Evolutionary conservation across 441 rosid species (phyloP).

Genomic region (Populus hybrid): DNA sequence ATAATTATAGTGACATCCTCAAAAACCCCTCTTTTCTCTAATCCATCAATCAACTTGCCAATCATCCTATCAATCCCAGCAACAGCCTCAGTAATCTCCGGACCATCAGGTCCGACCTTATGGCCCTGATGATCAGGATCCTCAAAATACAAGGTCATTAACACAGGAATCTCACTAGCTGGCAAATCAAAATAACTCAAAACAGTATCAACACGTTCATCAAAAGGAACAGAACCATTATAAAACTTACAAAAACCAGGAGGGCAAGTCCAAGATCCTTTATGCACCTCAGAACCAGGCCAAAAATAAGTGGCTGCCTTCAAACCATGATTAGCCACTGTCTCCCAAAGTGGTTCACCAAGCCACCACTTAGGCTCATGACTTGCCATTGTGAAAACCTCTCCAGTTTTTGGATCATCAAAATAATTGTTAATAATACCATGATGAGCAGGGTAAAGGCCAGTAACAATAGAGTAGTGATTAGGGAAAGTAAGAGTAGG

Average conservation of each 20-base stretch:
- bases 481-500: conserved; percentile 92
- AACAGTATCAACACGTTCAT: conserved; percentile 78
- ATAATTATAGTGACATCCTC: conserved; percentile 78
- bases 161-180: conserved; percentile 55
- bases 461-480: conserved; percentile 92
- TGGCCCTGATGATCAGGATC: conserved; percentile 98
- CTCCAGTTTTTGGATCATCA: conserved; percentile 59
- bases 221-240: conserved; percentile 77
- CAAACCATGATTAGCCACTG: conserved; percentile 71
- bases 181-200: conserved; percentile 82
- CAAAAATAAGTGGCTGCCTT: conserved; percentile 85
- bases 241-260: conserved; percentile 47
- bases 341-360: conserved; percentile 96
- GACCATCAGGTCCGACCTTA: conserved; percentile 92
- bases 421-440: conserved; percentile 73
- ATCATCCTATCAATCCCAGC: conserved; percentile 65
- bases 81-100: conserved; percentile 75
- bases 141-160: conserved; percentile 89
- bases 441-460: conserved; percentile 82
- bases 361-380: conserved; percentile 96
- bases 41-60: conserved; percentile 73
- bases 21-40: conserved; percentile 76
- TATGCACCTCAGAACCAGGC: conserved; percentile 97
- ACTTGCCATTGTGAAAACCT: conserved; percentile 56
- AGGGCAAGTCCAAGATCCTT: conserved; percentile 89